A percentile compares a stretch with the other conserved stretches of the same genome.
phyloP scores from a whole-genome alignment of 2,329 filamentous ascomycete genomes.

The Aspergillus sp. region DNA sequence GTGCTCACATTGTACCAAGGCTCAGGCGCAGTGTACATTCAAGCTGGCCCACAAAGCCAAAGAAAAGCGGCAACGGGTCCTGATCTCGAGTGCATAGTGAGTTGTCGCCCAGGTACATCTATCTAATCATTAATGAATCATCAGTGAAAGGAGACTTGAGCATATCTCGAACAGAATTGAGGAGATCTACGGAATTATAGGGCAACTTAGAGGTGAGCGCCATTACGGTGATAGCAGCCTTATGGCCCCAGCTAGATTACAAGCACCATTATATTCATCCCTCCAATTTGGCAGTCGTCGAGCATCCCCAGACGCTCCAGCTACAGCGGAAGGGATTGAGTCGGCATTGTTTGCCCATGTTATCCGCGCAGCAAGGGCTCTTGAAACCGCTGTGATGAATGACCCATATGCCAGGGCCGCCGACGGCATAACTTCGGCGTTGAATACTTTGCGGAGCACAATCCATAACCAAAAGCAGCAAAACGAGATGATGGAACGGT shows the following conservation, averaged over 20 bases:
- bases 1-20: slow-evolving; percentile 11
- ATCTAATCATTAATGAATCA: not conserved
- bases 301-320: not conserved
- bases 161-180: slow-evolving; percentile 15
- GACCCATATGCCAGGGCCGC: not conserved
- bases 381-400: not conserved
- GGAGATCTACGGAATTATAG: slow-evolving; percentile 5
- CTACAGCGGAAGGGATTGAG: not conserved
- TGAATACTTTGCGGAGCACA: not conserved
- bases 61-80: slow-evolving; percentile 12
- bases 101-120: not conserved
- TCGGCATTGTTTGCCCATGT: slow-evolving; percentile 7
- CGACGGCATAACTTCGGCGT: not conserved
- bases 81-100: slow-evolving; percentile 15
- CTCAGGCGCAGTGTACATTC: slow-evolving; percentile 9
- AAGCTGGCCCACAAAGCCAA: not conserved
- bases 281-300: not conserved
- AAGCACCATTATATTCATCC: not conserved
- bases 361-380: not conserved
- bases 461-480: slow-evolving; percentile 7
- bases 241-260: not conserved
- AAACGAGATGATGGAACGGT: slow-evolving; percentile 2
- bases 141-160: slow-evolving; percentile 10
- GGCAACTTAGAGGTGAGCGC: not conserved
- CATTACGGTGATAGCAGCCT: not conserved